Base-by-base conservation (phyloP, 176 grass and related monocot genomes). In the Tuctoria greenei region DNA sequence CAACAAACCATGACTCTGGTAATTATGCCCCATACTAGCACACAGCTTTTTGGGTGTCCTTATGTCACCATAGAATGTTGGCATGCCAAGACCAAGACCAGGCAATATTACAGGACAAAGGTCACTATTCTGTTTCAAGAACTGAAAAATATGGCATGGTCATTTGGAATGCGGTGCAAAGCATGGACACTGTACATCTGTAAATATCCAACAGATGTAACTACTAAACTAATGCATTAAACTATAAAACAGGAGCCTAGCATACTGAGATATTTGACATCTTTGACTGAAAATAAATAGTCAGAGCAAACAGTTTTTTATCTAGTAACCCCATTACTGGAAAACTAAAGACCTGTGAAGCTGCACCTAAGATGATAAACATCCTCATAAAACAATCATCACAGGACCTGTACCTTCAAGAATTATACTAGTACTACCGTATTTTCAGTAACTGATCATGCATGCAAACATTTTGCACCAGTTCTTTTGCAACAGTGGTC, bases 211-310 rank as follows among this genome's bases (percentile, higher is more conserved):
- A 78, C 13, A 77, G 64, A 72, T 47, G 45, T 35, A 23, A 47
- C 50, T 72, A 71, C 66, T 66, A 35, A 25, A 34, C 16, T 82
- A 77, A 64, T 47, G 61, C 18, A 38, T 41, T 66, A 66, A 60
- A 65, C 15, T n/a, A n/a, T 18, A 46, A 63, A 75, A 63, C 5
- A 13, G 36, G 43, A 67, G 66, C 40, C 24, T 69, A 54, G 62
- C 10, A 38, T 55, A 69, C 54, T 79, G 36, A 26, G 63, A 66
- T 18, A 64, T 72, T 34, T 72, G 54, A 43, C 36, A 57, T 54
- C 26, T 60, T 82, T 82, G 55, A 61, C 23, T 23, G 12, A 86
- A 68, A 68, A 63, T 36, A 64, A 62, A 80, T 47, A 61, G 8
- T 15, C 4, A 5, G 61, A 44, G 69, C 38, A 83, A 62, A 67